These are phyloP conservation scores for Nothophytophthora sp. DNA, from an alignment of 352 stramenopile species.

Conservation along the genomic window DNA sequence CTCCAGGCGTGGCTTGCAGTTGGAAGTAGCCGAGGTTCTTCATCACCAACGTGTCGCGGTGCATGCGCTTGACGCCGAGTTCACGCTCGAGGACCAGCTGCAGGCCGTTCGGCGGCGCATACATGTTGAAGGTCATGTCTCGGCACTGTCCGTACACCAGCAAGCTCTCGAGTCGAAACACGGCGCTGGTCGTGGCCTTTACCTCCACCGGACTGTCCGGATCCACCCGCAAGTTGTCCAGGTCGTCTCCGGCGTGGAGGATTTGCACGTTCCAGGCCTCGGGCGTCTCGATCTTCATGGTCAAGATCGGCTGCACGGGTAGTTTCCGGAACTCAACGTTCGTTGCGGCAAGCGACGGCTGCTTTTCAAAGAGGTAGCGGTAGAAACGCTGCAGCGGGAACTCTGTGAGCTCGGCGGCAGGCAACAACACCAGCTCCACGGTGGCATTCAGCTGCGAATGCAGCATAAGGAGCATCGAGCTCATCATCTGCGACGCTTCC, in stretches of 20 bases:
- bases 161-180: slow-evolving; percentile 89
- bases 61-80: slow-evolving; percentile 47
- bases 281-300: slow-evolving; percentile 92
- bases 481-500: slow-evolving; percentile 87
- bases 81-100: slow-evolving; percentile 90
- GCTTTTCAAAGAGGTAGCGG: slow-evolving; percentile 85
- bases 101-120: slow-evolving; percentile 87
- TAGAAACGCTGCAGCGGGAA: slow-evolving; percentile 94
- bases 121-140: slow-evolving; percentile 81
- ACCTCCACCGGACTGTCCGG: slow-evolving; percentile 50
- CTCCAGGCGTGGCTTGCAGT: slow-evolving; percentile 95
- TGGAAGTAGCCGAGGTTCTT: slow-evolving; percentile 99
- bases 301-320: slow-evolving; percentile 88
- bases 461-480: slow-evolving; percentile 84
- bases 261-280: slow-evolving; percentile 94
- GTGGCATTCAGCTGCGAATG: slow-evolving; percentile 70
- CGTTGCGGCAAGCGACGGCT: slow-evolving; percentile 32
- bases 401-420: slow-evolving; percentile 69
- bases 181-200: slow-evolving; percentile 62
- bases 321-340: slow-evolving; percentile 80
- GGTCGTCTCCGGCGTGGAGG: slow-evolving; percentile 64
- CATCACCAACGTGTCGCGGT: slow-evolving; percentile 99
- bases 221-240: slow-evolving; percentile 92
- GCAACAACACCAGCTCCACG: slow-evolving; percentile 71
- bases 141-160: slow-evolving; percentile 92